phyloP scores from a whole-genome alignment of 352 stramenopile genomes.

The Phytophthora litchii region DNA sequence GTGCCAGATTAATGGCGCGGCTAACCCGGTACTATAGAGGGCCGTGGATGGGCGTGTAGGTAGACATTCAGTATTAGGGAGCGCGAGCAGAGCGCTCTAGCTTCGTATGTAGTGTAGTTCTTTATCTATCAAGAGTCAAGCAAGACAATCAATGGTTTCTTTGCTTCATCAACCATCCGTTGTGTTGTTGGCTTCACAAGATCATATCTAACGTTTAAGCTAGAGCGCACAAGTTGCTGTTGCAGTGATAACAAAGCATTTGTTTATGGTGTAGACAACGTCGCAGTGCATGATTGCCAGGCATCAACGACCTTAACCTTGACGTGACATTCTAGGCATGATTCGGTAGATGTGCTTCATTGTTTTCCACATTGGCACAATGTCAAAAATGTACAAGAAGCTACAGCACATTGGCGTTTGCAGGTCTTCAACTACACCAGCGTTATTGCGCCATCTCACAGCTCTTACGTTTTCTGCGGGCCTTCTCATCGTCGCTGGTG shows the following conservation, averaged over 20 bases:
- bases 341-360: constrained; percentile 7
- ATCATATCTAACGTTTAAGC: no score
- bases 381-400: constrained; percentile 21
- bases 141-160: constrained; percentile 36
- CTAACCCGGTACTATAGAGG: constrained; percentile 30
- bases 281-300: not conserved
- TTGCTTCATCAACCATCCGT: constrained; percentile 23
- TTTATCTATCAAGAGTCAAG: constrained; percentile 37
- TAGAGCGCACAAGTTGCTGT: no score
- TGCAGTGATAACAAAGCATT: no score
- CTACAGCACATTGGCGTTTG: constrained; percentile 7
- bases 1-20: constrained; percentile 67
- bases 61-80: constrained; percentile 47
- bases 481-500: constrained; percentile 36
- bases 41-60: constrained; percentile 1
- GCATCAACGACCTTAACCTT: not conserved
- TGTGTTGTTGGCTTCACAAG: no score
- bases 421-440: constrained; percentile 2
- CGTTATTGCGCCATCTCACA: constrained; percentile 36
- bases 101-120: constrained; percentile 38
- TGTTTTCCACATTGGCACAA: constrained; percentile 9
- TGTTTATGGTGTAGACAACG: no score
- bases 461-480: constrained; percentile 42
- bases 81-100: constrained; percentile 36
- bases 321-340: not conserved